Conservation (phyloP, 192 early-diverging fungal genomes). For the Podila horticola region DNA sequence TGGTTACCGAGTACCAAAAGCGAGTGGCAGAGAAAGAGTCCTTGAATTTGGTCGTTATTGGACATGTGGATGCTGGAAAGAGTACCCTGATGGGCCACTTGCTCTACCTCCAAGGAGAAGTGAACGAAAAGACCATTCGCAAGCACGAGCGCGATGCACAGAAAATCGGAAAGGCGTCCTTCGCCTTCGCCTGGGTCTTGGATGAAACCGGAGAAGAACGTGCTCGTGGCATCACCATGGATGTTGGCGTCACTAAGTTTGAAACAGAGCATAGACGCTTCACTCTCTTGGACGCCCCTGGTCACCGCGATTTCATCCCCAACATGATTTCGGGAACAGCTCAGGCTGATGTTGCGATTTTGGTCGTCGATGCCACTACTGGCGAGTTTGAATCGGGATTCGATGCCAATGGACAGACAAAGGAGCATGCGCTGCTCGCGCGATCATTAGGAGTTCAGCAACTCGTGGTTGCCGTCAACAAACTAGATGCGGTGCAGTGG, state of each 20-base stretch:
- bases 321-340: constrained; percentile 98
- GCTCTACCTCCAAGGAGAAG: constrained; percentile 88
- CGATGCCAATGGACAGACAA: constrained; percentile 92
- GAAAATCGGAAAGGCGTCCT: constrained; percentile 94
- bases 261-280: constrained; percentile 81
- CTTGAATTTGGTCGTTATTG: constrained; percentile 90
- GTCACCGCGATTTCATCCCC: constrained; percentile 99
- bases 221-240: constrained; percentile 93
- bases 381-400: constrained; percentile 98
- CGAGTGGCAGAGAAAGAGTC: constrained; percentile 71
- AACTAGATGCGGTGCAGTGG: constrained; percentile 94
- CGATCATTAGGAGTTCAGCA: constrained; percentile 93
- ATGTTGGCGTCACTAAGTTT: constrained; percentile 92
- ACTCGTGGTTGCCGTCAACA: constrained; percentile 95
- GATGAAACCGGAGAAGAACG: constrained; percentile 97
- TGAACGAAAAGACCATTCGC: constrained; percentile 85
- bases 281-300: constrained; percentile 95
- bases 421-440: constrained; percentile 94
- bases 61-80: constrained; percentile 98
- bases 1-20: constrained; percentile 76
- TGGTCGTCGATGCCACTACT: constrained; percentile 89
- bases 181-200: constrained; percentile 98
- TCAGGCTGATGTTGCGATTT: constrained; percentile 94
- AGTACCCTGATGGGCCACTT: constrained; percentile 97
- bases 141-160: constrained; percentile 93